These are phyloP conservation scores for Agaricus bisporus DNA, from an alignment of 768 basidiomycete genomes.

Conservation along the genomic window DNA sequence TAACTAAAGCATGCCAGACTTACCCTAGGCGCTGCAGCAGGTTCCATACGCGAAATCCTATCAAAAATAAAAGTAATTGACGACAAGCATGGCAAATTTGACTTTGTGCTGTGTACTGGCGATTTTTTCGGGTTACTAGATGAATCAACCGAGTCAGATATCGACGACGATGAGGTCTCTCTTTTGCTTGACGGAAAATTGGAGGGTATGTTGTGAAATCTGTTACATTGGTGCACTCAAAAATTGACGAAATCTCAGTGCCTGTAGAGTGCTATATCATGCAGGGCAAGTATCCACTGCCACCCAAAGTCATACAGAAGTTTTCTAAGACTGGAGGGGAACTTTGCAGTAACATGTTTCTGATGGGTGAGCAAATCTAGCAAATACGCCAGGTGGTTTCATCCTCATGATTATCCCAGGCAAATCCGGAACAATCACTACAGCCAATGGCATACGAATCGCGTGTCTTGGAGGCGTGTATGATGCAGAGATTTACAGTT, in stretches of 20 bases:
- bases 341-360: slow-evolving; percentile 75
- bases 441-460: slow-evolving; percentile 74
- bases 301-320: slow-evolving; percentile 65
- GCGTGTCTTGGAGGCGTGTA: slow-evolving; percentile 81
- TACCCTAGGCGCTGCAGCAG: slow-evolving; percentile 75
- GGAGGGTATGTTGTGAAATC: slow-evolving; percentile 40
- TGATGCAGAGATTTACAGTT: slow-evolving; percentile 51
- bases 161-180: slow-evolving; percentile 43
- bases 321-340: slow-evolving; percentile 75
- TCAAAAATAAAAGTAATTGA: slow-evolving; percentile 80
- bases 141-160: slow-evolving; percentile 17
- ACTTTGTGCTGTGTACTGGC: slow-evolving; percentile 74
- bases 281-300: slow-evolving; percentile 76
- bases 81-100: slow-evolving; percentile 90
- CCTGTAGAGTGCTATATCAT: slow-evolving; percentile 92
- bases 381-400: not conserved
- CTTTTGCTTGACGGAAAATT: slow-evolving; percentile 63
- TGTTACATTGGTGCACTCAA: slow-evolving; percentile 11
- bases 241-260: slow-evolving; percentile 36
- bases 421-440: slow-evolving; percentile 78
- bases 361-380: slow-evolving; percentile 61
- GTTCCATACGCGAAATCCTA: slow-evolving; percentile 70
- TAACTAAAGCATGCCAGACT: slow-evolving; percentile 32
- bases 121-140: slow-evolving; percentile 74
- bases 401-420: slow-evolving; percentile 33